These are phyloP conservation scores for Aspergillus bridgeri DNA, from an alignment of 495 filamentous ascomycete species.

Conservation along the genomic window DNA sequence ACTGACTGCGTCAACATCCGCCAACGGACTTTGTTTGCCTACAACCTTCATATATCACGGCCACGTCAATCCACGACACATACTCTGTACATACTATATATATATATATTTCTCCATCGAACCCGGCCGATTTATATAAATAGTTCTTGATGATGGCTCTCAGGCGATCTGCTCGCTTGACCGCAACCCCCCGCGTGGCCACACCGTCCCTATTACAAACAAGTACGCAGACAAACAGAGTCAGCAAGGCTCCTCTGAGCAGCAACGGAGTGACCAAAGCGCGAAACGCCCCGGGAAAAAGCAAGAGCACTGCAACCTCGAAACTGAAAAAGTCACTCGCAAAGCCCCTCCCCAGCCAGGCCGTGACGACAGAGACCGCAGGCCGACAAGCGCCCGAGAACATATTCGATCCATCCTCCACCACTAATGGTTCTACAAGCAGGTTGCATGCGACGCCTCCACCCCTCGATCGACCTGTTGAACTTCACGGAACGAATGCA, in stretches of 20 bases:
- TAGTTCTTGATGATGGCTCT: conserved; percentile 44
- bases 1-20: background rate
- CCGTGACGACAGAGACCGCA: conserved; percentile 4
- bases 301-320: conserved; percentile 7
- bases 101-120: background rate
- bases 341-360: background rate
- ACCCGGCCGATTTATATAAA: background rate
- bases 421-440: conserved; percentile 17
- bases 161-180: conserved; percentile 57
- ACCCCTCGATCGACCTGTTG: conserved; percentile 53
- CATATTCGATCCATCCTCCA: conserved; percentile 9
- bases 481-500: conserved; percentile 67
- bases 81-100: no score
- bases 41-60: background rate
- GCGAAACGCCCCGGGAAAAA: conserved; percentile 22
- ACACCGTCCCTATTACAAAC: conserved; percentile 36
- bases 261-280: conserved; percentile 31
- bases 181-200: conserved; percentile 32
- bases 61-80: background rate
- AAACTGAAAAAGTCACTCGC: background rate
- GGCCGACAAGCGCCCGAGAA: conserved; percentile 11
- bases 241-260: conserved; percentile 20
- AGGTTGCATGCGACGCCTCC: conserved; percentile 38
- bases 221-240: conserved; percentile 20
- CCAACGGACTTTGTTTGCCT: no score